These are phyloP conservation scores for Planoprotostelium fungivorum DNA, from an alignment of 78 protist species.

Conservation along the genomic window DNA sequence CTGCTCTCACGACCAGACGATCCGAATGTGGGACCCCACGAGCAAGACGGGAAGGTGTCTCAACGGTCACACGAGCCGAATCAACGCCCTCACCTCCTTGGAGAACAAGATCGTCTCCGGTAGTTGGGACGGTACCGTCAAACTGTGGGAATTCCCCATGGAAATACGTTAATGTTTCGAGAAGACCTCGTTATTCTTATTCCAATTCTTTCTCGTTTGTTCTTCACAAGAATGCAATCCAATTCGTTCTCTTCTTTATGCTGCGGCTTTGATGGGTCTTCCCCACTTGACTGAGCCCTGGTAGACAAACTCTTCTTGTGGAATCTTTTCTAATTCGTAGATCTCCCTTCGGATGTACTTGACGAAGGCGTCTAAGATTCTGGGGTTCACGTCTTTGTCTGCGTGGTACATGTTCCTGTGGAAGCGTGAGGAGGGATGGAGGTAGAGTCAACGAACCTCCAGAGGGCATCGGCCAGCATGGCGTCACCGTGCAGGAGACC, in stretches of 20 bases:
- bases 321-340: neutral
- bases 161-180: neutral
- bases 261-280: neutral
- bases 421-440: neutral
- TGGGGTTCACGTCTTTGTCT: neutral
- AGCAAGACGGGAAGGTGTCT: neutral
- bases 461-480: neutral
- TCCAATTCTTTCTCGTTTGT: too few relatives aligned
- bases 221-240: too few relatives aligned
- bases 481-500: neutral
- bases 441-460: neutral
- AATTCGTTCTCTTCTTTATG: too few relatives aligned
- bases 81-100: slow-evolving; percentile 18
- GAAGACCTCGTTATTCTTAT: neutral
- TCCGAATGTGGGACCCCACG: neutral
- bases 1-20: neutral
- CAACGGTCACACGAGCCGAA: slow-evolving; percentile 1
- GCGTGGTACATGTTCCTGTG: neutral
- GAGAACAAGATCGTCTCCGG: slow-evolving; percentile 41
- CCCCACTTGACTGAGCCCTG: neutral
- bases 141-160: slow-evolving; percentile 34
- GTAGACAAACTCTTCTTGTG: neutral
- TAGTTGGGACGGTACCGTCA: slow-evolving; percentile 50
- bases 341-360: neutral
- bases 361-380: neutral